phyloP scores from a whole-genome alignment of 139 green algal species.

The Chlamydomonas sphaeroides region DNA sequence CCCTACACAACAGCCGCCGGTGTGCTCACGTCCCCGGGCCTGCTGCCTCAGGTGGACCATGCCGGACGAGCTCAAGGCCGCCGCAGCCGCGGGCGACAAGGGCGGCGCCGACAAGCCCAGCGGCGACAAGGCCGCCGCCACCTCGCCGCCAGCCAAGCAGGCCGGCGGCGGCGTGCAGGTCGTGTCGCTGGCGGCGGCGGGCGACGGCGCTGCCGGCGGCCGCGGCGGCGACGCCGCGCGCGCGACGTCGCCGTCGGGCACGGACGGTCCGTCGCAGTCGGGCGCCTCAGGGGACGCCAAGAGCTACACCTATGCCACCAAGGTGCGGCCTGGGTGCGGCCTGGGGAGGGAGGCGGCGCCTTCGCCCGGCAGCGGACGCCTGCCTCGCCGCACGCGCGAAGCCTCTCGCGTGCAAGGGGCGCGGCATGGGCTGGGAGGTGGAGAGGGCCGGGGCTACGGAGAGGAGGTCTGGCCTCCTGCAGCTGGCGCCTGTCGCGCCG shows the following conservation, averaged over 20 bases:
- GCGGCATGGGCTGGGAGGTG: too few species aligned
- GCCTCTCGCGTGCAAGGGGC: too few species aligned
- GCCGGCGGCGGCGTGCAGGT: constrained; percentile 1
- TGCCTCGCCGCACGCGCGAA: too few species aligned
- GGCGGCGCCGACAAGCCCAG: too few species aligned
- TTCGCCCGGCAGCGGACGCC: too few species aligned
- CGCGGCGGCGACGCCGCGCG: not conserved
- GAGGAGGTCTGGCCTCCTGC: too few species aligned
- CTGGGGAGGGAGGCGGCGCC: too few species aligned
- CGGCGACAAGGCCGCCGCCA: too few species aligned
- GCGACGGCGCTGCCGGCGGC: not conserved
- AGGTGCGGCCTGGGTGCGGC: not conserved
- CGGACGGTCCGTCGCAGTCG: constrained; percentile 25
- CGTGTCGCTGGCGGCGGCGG: not conserved
- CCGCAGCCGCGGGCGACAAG: constrained; percentile 7
- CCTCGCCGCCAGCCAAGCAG: not conserved
- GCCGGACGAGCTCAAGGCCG: constrained; percentile 77
- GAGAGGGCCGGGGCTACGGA: too few species aligned
- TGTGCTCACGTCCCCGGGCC: too few species aligned
- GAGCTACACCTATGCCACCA: constrained; percentile 19
- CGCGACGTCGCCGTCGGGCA: constrained; percentile 20
- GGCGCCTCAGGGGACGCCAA: not conserved
- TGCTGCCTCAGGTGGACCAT: constrained; percentile 60
- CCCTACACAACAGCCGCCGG: too few species aligned
- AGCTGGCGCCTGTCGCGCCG: too few species aligned